phyloP scores from a whole-genome alignment of 2,329 filamentous ascomycete genomes.

The Ilyonectria mors-panacis region DNA sequence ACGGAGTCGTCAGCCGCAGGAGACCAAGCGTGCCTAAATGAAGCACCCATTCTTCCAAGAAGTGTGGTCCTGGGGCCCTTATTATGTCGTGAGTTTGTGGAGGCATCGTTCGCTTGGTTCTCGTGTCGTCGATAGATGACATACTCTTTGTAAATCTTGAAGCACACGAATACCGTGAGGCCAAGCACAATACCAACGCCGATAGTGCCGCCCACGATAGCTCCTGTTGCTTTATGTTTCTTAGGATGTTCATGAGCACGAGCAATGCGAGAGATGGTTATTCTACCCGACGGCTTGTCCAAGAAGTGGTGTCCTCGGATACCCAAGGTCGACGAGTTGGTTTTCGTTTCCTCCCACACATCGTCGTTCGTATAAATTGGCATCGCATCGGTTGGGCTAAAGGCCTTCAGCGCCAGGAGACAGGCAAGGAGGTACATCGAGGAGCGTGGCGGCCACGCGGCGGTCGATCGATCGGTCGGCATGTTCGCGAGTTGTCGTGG shows the following conservation, averaged over 20 bases:
- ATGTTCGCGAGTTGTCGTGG: slow-evolving; percentile 18
- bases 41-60: not conserved
- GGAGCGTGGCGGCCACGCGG: slow-evolving; percentile 9
- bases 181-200: slow-evolving; percentile 36
- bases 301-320: slow-evolving; percentile 7
- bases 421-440: slow-evolving; percentile 20
- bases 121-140: not conserved
- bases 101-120: not conserved
- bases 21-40: not conserved
- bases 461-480: slow-evolving; percentile 25
- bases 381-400: slow-evolving; percentile 25
- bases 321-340: slow-evolving; percentile 16
- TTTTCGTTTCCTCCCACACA: slow-evolving; percentile 15
- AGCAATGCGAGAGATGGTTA: not conserved
- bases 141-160: slow-evolving; percentile 35
- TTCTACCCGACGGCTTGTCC: not conserved
- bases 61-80: not conserved
- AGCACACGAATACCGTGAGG: slow-evolving; percentile 36
- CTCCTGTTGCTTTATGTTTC: slow-evolving; percentile 25
- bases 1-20: slow-evolving; percentile 15
- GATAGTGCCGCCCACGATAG: slow-evolving; percentile 41
- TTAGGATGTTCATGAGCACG: slow-evolving; percentile 3
- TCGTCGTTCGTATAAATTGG: slow-evolving; percentile 15
- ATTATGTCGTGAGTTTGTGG: not conserved
- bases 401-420: slow-evolving; percentile 21